Conservation (phyloP, 371 early-diverging fungal species). For the Actinomucor elegans region DNA sequence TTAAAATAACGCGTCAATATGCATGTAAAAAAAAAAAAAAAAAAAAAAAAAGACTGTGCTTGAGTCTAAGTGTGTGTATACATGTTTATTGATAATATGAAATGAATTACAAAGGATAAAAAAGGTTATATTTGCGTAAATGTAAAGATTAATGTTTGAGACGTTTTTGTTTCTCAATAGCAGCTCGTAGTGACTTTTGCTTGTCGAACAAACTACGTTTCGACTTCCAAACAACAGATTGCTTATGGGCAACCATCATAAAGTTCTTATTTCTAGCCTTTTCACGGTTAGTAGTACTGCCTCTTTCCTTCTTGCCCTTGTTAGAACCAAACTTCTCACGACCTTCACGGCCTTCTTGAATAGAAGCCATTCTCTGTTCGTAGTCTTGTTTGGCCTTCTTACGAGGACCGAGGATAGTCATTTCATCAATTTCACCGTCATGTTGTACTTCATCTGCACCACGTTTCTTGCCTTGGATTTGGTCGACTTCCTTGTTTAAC, state of each 20-base stretch:
- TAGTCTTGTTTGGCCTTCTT: conserved; percentile 91
- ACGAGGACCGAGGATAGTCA: conserved; percentile 77
- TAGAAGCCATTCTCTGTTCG: conserved; percentile 86
- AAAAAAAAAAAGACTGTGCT: not conserved
- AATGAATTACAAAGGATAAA: not conserved
- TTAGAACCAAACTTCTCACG: conserved; percentile 88
- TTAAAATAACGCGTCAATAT: too few species aligned
- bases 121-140: conserved; percentile 9
- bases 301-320: conserved; percentile 81
- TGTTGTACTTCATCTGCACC: conserved; percentile 34
- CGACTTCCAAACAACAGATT: conserved; percentile 76
- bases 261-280: conserved; percentile 93
- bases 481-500: conserved; percentile 53
- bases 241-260: conserved; percentile 94
- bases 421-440: conserved; percentile 65
- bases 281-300: conserved; percentile 85
- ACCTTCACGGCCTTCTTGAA: conserved; percentile 85
- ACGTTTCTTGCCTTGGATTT: conserved; percentile 42
- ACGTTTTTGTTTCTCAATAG: conserved; percentile 68
- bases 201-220: conserved; percentile 84
- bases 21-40: too few species aligned
- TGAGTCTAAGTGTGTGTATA: conserved; percentile 1
- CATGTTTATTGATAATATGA: conserved; percentile 6
- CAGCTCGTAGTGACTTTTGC: conserved; percentile 69
- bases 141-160: conserved; percentile 49